Conservation (phyloP, 208 protist species). For the Wallacemonas sp. region DNA sequence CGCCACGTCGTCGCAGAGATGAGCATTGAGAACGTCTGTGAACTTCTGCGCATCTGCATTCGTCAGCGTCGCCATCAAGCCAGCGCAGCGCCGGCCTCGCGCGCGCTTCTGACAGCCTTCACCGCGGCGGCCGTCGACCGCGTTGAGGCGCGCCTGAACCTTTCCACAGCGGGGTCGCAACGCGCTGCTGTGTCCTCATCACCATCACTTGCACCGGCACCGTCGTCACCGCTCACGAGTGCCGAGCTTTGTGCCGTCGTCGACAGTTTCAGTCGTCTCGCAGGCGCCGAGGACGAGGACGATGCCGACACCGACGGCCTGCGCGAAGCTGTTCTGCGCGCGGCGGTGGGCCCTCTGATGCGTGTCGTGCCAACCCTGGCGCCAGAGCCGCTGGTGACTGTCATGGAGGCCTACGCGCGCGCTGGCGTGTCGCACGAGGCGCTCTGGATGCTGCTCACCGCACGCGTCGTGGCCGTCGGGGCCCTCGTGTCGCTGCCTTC, state of each 20-base stretch:
- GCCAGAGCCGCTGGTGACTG: constrained; percentile 56
- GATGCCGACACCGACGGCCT: too few relatives aligned
- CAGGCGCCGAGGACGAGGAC: not conserved
- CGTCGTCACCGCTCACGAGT: not conserved
- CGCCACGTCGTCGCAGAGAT: too few relatives aligned
- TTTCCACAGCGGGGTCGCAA: too few relatives aligned
- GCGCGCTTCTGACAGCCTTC: not conserved
- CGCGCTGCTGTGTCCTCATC: too few relatives aligned
- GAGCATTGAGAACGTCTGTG: not conserved
- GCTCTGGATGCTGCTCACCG: constrained; percentile 74
- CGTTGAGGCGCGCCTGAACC: too few relatives aligned
- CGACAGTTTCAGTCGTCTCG: not conserved
- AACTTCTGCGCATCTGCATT: not conserved
- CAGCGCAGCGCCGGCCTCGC: too few relatives aligned
- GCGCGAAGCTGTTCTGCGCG: constrained; percentile 52
- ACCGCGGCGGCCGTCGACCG: not conserved
- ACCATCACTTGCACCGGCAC: not conserved
- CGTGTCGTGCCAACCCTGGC: constrained; percentile 38
- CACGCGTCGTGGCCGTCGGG: constrained; percentile 59
- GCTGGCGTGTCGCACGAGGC: constrained; percentile 60
- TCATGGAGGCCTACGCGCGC: constrained; percentile 73
- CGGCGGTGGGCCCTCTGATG: constrained; percentile 65
- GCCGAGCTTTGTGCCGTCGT: constrained; percentile 1
- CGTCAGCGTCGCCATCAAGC: too few relatives aligned
- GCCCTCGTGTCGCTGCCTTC: constrained; percentile 63